phyloP scores from a whole-genome alignment of 768 basidiomycete species.

The Leccinum barrowsii region DNA sequence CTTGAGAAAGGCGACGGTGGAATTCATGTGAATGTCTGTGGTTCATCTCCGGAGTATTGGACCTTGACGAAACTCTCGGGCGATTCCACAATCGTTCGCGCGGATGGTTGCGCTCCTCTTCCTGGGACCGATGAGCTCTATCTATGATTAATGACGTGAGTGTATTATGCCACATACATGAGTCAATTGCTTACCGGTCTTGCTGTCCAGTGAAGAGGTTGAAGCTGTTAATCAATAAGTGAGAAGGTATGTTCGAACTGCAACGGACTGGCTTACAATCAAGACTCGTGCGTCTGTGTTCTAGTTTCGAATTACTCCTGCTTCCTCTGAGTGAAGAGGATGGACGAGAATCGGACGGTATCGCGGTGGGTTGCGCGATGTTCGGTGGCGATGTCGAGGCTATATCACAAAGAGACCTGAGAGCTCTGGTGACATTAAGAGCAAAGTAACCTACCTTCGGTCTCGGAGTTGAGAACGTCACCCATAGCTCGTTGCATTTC shows the following conservation, averaged over 20 bases:
- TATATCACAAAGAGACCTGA: conserved; percentile 1
- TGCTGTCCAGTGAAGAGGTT: conserved; percentile 14
- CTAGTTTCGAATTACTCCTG: conserved; percentile 1
- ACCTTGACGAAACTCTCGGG: conserved; percentile 24
- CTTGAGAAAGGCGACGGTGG: conserved; percentile 27
- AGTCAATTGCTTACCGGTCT: conserved; percentile 22
- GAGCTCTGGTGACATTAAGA: not conserved
- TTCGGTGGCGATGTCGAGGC: conserved; percentile 14
- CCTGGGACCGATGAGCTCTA: conserved; percentile 27
- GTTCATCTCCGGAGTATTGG: conserved; percentile 24
- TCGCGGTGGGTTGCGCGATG: conserved; percentile 1
- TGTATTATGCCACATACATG: not conserved
- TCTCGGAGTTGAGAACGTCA: conserved; percentile 51
- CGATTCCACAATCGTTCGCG: conserved; percentile 51
- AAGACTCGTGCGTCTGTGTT: conserved; percentile 8
- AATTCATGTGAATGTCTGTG: conserved; percentile 27
- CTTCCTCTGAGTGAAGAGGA: conserved; percentile 12
- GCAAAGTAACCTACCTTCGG: conserved; percentile 24
- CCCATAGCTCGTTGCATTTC: conserved; percentile 68
- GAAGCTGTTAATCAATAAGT: conserved; percentile 26
- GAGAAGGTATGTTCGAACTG: not conserved
- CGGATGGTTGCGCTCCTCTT: conserved; percentile 34
- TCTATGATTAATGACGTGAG: conserved; percentile 18
- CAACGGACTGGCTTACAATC: conserved; percentile 13
- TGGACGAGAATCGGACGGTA: conserved; percentile 11